These are phyloP conservation scores for Talaromyces albobiverticillius DNA, from an alignment of 2,329 filamentous ascomycete genomes.

Conservation along the genomic window DNA sequence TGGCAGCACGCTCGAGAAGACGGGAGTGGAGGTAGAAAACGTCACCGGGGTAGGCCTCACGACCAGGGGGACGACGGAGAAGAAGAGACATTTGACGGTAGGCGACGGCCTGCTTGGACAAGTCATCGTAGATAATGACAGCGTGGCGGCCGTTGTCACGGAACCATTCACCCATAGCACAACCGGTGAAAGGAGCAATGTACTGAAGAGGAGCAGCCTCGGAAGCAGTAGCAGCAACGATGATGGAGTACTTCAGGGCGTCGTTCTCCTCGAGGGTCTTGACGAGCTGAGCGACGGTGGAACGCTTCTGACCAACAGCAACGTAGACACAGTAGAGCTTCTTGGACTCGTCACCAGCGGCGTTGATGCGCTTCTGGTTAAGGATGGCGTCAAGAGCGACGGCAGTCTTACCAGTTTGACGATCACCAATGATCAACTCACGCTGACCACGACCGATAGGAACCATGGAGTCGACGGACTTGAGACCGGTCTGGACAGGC, in stretches of 20 bases:
- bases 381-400: constrained; percentile 97
- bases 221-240: constrained; percentile 94
- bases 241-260: constrained; percentile 94
- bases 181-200: constrained; percentile 84
- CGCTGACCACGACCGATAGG: constrained; percentile 99
- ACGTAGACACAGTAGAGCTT: constrained; percentile 99
- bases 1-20: constrained; percentile 98
- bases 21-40: constrained; percentile 99
- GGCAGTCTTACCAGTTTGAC: constrained; percentile 99
- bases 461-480: constrained; percentile 99
- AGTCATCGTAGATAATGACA: constrained; percentile 88
- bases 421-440: constrained; percentile 99
- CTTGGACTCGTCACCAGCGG: constrained; percentile 79
- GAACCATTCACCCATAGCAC: constrained; percentile 68
- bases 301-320: constrained; percentile 98
- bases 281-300: constrained; percentile 97
- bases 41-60: constrained; percentile 99
- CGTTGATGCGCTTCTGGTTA: constrained; percentile 99
- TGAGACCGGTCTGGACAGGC: constrained; percentile 98
- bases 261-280: constrained; percentile 99
- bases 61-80: constrained; percentile 93
- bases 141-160: constrained; percentile 83
- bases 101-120: constrained; percentile 96
- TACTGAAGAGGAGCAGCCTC: constrained; percentile 96
- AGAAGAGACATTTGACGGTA: constrained; percentile 99